Evolutionary conservation across 495 filamentous ascomycete species (phyloP), one percentile per base, ranked within the genome.

Genomic region (Penicillium maclennaniae): DNA sequence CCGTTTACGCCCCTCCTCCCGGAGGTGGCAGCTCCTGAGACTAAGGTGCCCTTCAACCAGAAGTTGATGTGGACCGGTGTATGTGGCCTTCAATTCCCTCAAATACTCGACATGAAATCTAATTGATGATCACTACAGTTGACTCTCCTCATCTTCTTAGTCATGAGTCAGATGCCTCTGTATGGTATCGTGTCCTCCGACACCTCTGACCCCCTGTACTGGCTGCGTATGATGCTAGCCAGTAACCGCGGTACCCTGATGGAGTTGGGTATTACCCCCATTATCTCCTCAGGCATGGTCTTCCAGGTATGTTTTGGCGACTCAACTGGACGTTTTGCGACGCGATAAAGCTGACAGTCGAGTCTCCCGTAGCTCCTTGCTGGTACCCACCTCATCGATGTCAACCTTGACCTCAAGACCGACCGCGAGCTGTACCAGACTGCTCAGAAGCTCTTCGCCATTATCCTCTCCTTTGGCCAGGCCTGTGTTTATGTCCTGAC

Each of bases 341-440:
- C 27, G 20, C 37, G 55, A 43, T 56, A 34, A 21, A 59, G 44
- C 59, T 74, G 21, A 73, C 49, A 25, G 44, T 34, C 41, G 21
- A 17, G 43, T 45, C 37, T 27, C 39, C 10, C 12, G 10, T 65
- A 81, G 81, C 91, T 97, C 65, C 90, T 97, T 54, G 92, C 92
- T 66, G 95, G 95, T 73, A 99, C 95, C 77, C 95, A 99, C 80
- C 84, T 97, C 75, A 97, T 99, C 75, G 95, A 98, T 75, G 92
- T 97, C 79, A 96, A 97, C 82, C 87, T 96, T 50, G 93, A 99
- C 80, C 86, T 99, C 70, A 97, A 99, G 80, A 91, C 91, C 70
- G 95, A 99, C 73, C 92, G 95, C 76, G 95, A 99, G 77, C 85
- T 97, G 51, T 97, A 97, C 83, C 95, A 99, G 78, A 97, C 93